Evolutionary conservation across 2,329 filamentous ascomycete species (phyloP), one percentile per base, ranked within the genome.

Genomic region (Corynespora cassiicola): DNA sequence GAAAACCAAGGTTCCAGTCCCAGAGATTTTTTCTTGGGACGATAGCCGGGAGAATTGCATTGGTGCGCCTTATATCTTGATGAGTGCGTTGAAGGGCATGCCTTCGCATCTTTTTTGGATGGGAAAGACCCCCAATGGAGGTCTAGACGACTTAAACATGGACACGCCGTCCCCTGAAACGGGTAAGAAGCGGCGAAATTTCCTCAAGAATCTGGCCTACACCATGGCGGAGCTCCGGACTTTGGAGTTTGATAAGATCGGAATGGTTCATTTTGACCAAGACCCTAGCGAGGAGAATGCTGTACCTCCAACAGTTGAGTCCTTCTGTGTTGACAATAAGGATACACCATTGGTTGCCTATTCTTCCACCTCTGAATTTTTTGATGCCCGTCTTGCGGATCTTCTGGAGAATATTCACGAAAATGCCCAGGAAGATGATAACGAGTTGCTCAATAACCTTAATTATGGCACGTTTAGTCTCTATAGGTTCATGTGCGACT

Each of bases 31-130:
- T n/a, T 26, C 39, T 17, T 53, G 40, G 15, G 45, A 56, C 27
- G 26, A 28, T 3, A 35, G 42, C n/a, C 23, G 43, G 10, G 31
- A 47, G 2, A 54, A 50, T 19, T 39, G 26, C n/a, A 48, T 54
- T 17, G 29, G 28, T 2, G 39, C 40, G 5, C 48, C 42, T 12
- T 56, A 32, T 27, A 39, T 42, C 29, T 31, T 44, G 21, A 36
- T 42, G 28, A 37, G 22, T 16, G 9, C 42, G 8, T 10, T 31
- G 5, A 8, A 23, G 7, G 45, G 50, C 14, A 37, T 26, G 5
- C 31, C 35, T 10, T 25, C 41, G 15, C 27, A 15, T 8, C n/a
- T 36, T 7, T 15, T 52, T 12, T 54, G 47, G 50, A 18, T 10
- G 4, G 31, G 23, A 7, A 17, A 19, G 7, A 20, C 29, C 11